These are phyloP conservation scores for Rhododendron mucronatum DNA, from an alignment of 148 eudicot genomes.

Conservation along the genomic window DNA sequence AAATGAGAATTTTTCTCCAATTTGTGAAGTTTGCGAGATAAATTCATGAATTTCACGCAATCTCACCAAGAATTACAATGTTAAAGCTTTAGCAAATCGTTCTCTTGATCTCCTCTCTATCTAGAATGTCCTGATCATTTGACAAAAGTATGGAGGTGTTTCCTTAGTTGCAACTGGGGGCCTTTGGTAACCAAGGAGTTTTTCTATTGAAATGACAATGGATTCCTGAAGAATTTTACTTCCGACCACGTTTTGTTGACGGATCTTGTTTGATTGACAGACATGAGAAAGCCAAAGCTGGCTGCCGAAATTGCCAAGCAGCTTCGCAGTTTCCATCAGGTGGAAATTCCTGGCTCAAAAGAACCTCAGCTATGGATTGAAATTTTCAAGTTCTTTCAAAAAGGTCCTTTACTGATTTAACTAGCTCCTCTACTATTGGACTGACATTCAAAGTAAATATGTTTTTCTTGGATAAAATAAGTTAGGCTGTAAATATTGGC, in stretches of 20 bases:
- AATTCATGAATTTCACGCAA: neutral
- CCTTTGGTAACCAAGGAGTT: neutral
- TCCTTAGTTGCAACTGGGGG: neutral
- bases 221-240: neutral
- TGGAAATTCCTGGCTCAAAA: constrained; percentile 78
- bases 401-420: constrained; percentile 44
- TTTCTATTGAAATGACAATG: neutral
- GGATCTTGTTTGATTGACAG: constrained; percentile 34
- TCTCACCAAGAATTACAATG: neutral
- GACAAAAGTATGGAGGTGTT: constrained; percentile 6
- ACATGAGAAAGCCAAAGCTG: constrained; percentile 76
- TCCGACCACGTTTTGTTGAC: constrained; percentile 4
- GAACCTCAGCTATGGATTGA: constrained; percentile 95
- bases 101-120: neutral
- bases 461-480: neutral
- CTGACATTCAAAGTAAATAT: neutral
- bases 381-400: constrained; percentile 57
- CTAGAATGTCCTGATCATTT: neutral
- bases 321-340: constrained; percentile 76
- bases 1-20: neutral
- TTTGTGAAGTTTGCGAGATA: neutral
- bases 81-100: neutral
- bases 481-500: neutral
- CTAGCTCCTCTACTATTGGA: neutral
- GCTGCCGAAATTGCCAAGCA: constrained; percentile 84